Evolutionary conservation across 2,329 filamentous ascomycete species (phyloP).

Genomic region (Pyricularia sp.): DNA sequence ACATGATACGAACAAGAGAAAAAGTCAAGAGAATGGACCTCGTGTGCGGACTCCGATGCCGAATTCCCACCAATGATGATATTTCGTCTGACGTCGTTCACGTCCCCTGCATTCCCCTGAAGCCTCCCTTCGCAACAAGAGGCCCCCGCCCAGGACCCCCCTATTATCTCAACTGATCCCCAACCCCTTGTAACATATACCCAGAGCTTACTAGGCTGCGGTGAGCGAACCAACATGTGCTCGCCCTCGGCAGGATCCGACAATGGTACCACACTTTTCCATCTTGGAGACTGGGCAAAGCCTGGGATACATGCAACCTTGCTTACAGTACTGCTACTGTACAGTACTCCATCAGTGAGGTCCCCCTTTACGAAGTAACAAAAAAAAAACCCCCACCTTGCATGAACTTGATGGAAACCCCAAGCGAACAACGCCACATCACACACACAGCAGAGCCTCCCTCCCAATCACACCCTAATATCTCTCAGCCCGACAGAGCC

Average conservation of each 20-base stretch:
- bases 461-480: background rate
- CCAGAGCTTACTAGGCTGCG: background rate
- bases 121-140: background rate
- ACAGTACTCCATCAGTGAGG: background rate
- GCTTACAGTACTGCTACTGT: no score
- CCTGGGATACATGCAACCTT: no score
- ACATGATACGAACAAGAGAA: background rate
- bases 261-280: background rate
- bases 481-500: background rate
- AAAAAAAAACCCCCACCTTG: background rate
- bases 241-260: background rate
- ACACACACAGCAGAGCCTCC: background rate
- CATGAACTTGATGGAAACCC: background rate
- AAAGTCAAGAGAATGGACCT: no score
- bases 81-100: background rate
- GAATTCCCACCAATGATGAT: background rate
- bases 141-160: no score
- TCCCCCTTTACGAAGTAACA: background rate
- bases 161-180: background rate
- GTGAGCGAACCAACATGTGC: background rate
- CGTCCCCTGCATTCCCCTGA: background rate
- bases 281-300: background rate
- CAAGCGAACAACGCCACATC: background rate
- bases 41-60: no score
- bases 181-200: background rate